Percentiles rank a stretch among this genome's conserved stretches.
phyloP scores from a whole-genome alignment of 2,329 filamentous ascomycete genomes.

The Macroventuria anomochaeta region DNA sequence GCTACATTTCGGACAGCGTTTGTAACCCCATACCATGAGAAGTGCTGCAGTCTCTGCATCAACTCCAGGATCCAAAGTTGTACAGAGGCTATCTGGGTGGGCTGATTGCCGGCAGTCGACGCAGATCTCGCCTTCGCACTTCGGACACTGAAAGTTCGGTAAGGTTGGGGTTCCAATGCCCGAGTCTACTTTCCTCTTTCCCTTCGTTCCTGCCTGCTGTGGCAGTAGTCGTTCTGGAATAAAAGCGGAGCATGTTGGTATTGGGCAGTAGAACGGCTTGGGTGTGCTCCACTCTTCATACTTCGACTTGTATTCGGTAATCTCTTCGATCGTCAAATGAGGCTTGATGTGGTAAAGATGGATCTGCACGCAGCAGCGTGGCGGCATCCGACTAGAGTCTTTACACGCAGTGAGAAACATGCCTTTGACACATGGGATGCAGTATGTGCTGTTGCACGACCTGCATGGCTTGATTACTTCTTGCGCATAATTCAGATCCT shows the following conservation, averaged over 20 bases:
- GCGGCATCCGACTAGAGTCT: constrained; percentile 53
- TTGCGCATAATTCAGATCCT: constrained; percentile 8
- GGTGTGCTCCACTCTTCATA: constrained; percentile 57
- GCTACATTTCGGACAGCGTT: constrained; percentile 58
- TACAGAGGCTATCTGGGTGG: constrained; percentile 49
- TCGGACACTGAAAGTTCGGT: constrained; percentile 51
- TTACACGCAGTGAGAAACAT: constrained; percentile 53
- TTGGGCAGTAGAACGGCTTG: constrained; percentile 58
- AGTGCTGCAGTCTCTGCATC: constrained; percentile 48
- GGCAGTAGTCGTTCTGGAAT: constrained; percentile 45
- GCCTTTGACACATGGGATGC: constrained; percentile 46
- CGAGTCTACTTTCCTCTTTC: constrained; percentile 36
- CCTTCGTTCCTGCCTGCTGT: constrained; percentile 12
- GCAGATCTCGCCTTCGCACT: constrained; percentile 54
- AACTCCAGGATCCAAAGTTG: constrained; percentile 37
- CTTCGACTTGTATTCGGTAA: constrained; percentile 49
- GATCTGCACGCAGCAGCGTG: constrained; percentile 54
- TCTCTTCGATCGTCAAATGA: constrained; percentile 47
- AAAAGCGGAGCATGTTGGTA: constrained; percentile 57
- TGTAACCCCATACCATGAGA: constrained; percentile 55
- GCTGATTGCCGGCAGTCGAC: constrained; percentile 51
- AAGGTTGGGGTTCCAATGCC: constrained; percentile 32
- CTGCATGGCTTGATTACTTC: constrained; percentile 41
- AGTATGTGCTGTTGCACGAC: constrained; percentile 41
- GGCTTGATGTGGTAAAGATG: constrained; percentile 51